These are phyloP conservation scores for Saturnispora sekii DNA, from an alignment of 805 yeast species.

Conservation along the genomic window DNA sequence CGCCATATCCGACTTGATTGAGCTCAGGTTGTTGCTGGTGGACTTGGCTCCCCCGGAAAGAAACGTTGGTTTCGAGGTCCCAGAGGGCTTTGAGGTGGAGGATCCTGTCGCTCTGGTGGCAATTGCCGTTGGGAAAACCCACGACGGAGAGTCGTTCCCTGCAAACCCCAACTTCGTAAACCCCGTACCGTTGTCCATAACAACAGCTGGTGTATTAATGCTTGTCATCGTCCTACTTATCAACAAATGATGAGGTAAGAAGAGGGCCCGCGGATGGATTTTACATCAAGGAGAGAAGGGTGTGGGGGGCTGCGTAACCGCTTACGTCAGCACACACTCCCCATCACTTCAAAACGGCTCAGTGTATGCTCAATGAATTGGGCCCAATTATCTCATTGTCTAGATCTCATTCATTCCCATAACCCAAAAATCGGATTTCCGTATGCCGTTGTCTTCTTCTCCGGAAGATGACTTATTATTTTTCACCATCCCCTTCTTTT, in stretches of 20 bases:
- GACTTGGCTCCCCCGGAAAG: constrained; percentile 25
- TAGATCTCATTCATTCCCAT: too few relatives aligned
- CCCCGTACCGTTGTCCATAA: constrained; percentile 98
- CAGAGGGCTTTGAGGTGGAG: constrained; percentile 28
- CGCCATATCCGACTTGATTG: constrained; percentile 52
- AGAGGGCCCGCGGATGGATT: background rate
- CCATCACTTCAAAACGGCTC: background rate
- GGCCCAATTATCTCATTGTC: background rate
- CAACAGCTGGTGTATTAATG: constrained; percentile 83
- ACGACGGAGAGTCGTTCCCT: constrained; percentile 96
- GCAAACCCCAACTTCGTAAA: constrained; percentile 96
- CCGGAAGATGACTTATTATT: background rate
- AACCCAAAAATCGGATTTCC: background rate
- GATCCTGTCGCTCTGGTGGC: constrained; percentile 54
- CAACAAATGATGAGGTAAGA: background rate
- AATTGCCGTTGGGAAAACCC: constrained; percentile 95
- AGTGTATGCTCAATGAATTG: background rate
- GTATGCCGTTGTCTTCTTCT: background rate
- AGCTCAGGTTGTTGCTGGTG: constrained; percentile 9
- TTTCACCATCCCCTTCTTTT: background rate
- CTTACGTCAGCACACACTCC: background rate
- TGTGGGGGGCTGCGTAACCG: constrained; percentile 1
- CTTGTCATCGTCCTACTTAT: constrained; percentile 36
- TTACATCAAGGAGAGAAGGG: background rate
- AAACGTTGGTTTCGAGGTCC: constrained; percentile 40